Evolutionary conservation across 1,284 basidiomycete species (phyloP).

Genomic region (Tilletia walkeri): DNA sequence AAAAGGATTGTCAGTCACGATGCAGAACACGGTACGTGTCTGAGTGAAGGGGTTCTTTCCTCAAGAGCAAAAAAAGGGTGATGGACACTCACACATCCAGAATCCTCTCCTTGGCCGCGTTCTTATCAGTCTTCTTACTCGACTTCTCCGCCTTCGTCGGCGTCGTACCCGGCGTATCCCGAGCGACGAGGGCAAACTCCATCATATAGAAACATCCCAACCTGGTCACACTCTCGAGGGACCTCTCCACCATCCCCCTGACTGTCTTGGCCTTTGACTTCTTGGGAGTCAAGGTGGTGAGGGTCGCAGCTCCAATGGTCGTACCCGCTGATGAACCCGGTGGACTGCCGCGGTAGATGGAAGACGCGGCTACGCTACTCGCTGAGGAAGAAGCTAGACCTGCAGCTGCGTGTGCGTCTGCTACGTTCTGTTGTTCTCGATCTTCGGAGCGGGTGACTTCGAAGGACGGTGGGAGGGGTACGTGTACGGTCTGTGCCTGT

Average conservation of each 20-base stretch:
- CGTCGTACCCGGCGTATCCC: background rate
- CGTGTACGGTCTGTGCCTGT: slow-evolving; percentile 39
- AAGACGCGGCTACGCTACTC: background rate
- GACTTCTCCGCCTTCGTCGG: slow-evolving; percentile 17
- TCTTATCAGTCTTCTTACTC: background rate
- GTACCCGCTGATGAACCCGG: slow-evolving; percentile 2
- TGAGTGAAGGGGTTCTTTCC: too few species aligned
- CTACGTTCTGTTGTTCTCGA: slow-evolving; percentile 16
- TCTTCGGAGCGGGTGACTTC: slow-evolving; percentile 42
- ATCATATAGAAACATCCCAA: slow-evolving; percentile 50
- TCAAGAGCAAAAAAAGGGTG: too few species aligned
- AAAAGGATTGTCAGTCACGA: background rate
- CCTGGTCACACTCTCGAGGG: slow-evolving; percentile 40
- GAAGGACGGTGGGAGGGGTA: slow-evolving; percentile 45
- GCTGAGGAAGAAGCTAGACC: background rate
- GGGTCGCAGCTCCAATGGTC: background rate
- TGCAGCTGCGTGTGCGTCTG: too few species aligned
- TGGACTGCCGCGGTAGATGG: background rate
- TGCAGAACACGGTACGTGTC: too few species aligned
- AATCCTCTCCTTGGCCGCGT: background rate
- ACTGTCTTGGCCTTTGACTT: slow-evolving; percentile 31
- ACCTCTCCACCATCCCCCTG: slow-evolving; percentile 38
- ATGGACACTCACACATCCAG: background rate
- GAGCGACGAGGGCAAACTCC: slow-evolving; percentile 33
- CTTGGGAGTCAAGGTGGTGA: slow-evolving; percentile 8